phyloP scores from a whole-genome alignment of 352 stramenopile genomes.

The Phytophthora rubi region DNA sequence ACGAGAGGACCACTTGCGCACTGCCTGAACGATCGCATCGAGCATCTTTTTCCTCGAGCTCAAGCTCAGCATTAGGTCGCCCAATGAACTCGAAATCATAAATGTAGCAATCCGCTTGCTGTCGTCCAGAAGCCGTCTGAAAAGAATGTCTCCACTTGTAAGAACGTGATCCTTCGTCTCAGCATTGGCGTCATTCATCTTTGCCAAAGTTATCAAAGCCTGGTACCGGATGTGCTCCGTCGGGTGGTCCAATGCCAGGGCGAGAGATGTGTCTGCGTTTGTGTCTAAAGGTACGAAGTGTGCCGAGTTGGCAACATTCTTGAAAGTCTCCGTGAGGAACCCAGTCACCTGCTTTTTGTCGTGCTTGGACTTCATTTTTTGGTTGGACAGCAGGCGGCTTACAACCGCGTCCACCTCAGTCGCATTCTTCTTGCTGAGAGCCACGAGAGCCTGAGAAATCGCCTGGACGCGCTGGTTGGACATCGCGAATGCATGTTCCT shows the following conservation, averaged over 20 bases:
- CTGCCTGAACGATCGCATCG: constrained; percentile 52
- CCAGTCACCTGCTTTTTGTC: constrained; percentile 54
- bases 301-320: constrained; percentile 75
- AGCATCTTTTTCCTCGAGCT: constrained; percentile 62
- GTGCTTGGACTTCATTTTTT: constrained; percentile 48
- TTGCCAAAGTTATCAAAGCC: constrained; percentile 69
- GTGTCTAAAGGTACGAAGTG: constrained; percentile 72
- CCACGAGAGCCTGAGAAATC: constrained; percentile 49
- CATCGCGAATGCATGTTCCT: constrained; percentile 45
- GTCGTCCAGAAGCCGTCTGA: constrained; percentile 82
- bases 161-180: constrained; percentile 51
- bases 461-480: constrained; percentile 52
- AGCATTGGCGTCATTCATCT: constrained; percentile 48
- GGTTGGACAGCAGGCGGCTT: constrained; percentile 34
- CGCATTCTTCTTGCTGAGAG: constrained; percentile 70
- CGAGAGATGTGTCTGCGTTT: constrained; percentile 76
- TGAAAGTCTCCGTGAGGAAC: constrained; percentile 75
- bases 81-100: constrained; percentile 55
- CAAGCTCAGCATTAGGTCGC: constrained; percentile 62
- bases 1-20: constrained; percentile 56
- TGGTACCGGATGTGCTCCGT: constrained; percentile 80
- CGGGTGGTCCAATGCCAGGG: constrained; percentile 80
- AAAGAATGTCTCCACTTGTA: constrained; percentile 57
- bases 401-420: constrained; percentile 55
- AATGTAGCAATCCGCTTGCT: constrained; percentile 72